A percentile compares a stretch with the other conserved stretches of the same genome.
These are phyloP conservation scores for Salix arbutifolia DNA, from an alignment of 345 rosid genomes.

Conservation along the genomic window DNA sequence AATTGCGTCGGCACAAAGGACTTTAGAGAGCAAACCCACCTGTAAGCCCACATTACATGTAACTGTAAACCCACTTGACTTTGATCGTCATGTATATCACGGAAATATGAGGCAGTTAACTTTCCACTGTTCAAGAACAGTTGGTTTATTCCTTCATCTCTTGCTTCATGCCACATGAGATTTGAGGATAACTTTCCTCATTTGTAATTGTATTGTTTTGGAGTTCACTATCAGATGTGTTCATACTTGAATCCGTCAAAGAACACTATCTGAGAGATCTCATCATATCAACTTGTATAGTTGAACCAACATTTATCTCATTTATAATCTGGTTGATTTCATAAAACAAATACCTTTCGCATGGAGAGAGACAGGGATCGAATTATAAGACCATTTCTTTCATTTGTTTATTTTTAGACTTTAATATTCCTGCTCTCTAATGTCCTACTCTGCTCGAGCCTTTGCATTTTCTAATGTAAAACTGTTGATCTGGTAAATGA, in stretches of 20 bases:
- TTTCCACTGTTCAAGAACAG: too few species aligned
- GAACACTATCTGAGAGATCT: neutral
- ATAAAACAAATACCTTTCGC: neutral
- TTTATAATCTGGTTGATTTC: neutral
- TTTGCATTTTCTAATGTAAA: too few species aligned
- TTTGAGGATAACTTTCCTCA: neutral
- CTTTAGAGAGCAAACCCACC: neutral
- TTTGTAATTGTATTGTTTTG: neutral
- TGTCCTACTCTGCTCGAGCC: too few species aligned
- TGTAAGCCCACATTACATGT: neutral
- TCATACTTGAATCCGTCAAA: neutral
- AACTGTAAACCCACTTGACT: neutral
- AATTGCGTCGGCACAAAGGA: conserved; percentile 7
- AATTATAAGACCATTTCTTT: too few species aligned
- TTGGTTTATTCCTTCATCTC: neutral
- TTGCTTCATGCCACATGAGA: neutral
- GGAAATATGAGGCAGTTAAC: neutral
- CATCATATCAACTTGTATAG: neutral
- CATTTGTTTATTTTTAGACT: too few species aligned
- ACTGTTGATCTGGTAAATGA: too few species aligned
- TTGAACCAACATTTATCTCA: neutral
- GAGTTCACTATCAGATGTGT: neutral
- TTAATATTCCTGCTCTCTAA: too few species aligned
- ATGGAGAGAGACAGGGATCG: neutral
- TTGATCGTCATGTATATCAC: neutral